Percentiles rank a stretch among this genome's conserved stretches.
These are phyloP conservation scores for Candida coleopterorum DNA, from an alignment of 805 yeast species.

Conservation along the genomic window DNA sequence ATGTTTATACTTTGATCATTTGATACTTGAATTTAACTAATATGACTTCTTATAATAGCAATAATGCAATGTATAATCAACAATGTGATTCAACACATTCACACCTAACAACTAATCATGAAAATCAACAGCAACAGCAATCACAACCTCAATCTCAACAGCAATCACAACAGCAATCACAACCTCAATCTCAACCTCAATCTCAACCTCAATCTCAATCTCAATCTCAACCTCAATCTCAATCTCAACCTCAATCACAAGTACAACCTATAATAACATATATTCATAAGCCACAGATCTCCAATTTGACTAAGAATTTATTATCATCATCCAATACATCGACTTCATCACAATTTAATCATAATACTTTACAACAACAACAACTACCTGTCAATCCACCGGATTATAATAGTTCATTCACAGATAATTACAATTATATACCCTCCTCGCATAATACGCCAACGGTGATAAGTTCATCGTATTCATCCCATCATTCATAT, in stretches of 20 bases:
- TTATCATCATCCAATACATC: slow-evolving; percentile 14
- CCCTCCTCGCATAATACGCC: slow-evolving; percentile 43
- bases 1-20: no score
- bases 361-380: not conserved
- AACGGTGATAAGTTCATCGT: slow-evolving; percentile 38
- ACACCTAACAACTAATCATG: not conserved
- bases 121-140: not conserved
- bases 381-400: slow-evolving; percentile 1
- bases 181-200: not conserved
- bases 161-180: not conserved
- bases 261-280: not conserved
- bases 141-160: not conserved
- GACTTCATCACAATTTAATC: slow-evolving; percentile 10
- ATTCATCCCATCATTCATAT: slow-evolving; percentile 36
- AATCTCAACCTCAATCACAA: slow-evolving; percentile 2
- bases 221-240: not conserved
- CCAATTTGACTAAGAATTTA: slow-evolving; percentile 32
- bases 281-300: slow-evolving; percentile 12
- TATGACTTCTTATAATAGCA: not conserved
- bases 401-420: slow-evolving; percentile 1
- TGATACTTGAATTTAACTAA: no score
- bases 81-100: not conserved
- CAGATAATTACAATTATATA: slow-evolving; percentile 24
- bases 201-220: not conserved
- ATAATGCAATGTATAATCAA: not conserved